phyloP scores from a whole-genome alignment of 208 protist species.

The Phytomonas francai region DNA sequence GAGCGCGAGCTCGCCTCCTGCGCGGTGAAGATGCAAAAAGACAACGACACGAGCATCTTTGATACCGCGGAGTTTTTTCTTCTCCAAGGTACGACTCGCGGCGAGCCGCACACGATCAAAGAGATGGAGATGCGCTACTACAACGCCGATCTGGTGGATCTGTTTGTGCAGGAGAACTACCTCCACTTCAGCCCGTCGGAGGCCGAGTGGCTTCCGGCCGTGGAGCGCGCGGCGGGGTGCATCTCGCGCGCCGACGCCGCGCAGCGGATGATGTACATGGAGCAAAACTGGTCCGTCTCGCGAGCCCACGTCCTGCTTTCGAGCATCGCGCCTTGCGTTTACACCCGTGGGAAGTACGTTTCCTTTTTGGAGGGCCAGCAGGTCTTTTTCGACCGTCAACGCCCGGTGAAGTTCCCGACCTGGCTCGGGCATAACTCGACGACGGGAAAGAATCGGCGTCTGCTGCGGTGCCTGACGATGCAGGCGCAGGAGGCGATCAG shows the following conservation, averaged over 20 bases:
- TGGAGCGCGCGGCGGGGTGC: constrained; percentile 42
- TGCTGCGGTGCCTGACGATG: constrained; percentile 57
- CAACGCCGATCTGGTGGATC: constrained; percentile 87
- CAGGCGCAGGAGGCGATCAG: constrained; percentile 54
- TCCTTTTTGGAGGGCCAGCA: constrained; percentile 70
- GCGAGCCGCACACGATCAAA: constrained; percentile 49
- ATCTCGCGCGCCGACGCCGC: constrained; percentile 75
- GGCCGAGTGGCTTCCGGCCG: constrained; percentile 18
- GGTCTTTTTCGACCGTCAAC: constrained; percentile 72
- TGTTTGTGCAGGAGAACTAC: constrained; percentile 96
- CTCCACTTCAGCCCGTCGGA: constrained; percentile 74
- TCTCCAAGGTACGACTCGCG: constrained; percentile 50
- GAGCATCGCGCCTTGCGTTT: constrained; percentile 72
- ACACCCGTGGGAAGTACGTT: constrained; percentile 81
- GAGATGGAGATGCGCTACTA: constrained; percentile 87
- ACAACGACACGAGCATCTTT: constrained; percentile 90
- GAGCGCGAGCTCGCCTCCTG: constrained; percentile 59
- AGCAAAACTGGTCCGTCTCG: constrained; percentile 88
- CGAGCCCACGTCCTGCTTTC: constrained; percentile 58
- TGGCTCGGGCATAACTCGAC: constrained; percentile 88
- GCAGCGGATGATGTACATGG: constrained; percentile 76
- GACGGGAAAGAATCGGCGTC: constrained; percentile 76
- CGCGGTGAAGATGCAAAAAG: constrained; percentile 76
- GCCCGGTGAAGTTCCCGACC: constrained; percentile 81
- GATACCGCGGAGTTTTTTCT: constrained; percentile 87